Conservation (phyloP, 2,329 filamentous ascomycete genomes). For the Aquanectria penicillioides region DNA sequence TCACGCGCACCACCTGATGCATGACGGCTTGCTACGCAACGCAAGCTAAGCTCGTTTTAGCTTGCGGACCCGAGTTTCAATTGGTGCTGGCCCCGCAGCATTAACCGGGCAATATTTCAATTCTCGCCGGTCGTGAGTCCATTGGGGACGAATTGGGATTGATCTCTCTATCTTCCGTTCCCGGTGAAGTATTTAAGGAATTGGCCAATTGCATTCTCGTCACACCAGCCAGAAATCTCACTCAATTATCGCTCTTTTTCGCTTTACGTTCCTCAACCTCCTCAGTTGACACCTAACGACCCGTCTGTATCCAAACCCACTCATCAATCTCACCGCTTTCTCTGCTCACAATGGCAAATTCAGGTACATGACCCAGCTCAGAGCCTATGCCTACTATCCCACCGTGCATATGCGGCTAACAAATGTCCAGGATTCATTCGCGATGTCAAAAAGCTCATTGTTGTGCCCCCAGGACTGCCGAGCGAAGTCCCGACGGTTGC, state of each 20-base stretch:
- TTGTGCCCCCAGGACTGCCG: slow-evolving; percentile 10
- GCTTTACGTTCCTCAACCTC: no score
- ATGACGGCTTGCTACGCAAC: background rate
- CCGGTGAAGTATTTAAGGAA: no score
- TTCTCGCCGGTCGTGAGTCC: background rate
- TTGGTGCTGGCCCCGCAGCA: background rate
- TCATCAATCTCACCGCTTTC: background rate
- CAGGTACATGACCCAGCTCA: background rate
- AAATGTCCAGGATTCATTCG: slow-evolving; percentile 24
- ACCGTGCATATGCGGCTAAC: no score
- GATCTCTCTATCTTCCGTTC: no score
- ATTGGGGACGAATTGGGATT: no score
- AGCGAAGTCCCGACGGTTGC: slow-evolving; percentile 18
- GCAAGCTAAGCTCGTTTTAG: background rate
- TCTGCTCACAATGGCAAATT: background rate
- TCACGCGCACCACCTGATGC: background rate
- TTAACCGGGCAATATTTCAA: background rate
- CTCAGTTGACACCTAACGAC: no score
- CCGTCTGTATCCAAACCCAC: no score
- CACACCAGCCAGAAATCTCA: no score
- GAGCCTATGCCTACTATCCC: background rate
- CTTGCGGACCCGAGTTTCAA: background rate
- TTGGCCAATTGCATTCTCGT: no score
- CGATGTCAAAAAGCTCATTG: slow-evolving; percentile 23
- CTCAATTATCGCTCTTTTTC: no score